Evolutionary conservation across 805 yeast genomes (phyloP), one percentile per base, ranked within the genome.

Genomic region (Cyberlindnera subsufficiens): DNA sequence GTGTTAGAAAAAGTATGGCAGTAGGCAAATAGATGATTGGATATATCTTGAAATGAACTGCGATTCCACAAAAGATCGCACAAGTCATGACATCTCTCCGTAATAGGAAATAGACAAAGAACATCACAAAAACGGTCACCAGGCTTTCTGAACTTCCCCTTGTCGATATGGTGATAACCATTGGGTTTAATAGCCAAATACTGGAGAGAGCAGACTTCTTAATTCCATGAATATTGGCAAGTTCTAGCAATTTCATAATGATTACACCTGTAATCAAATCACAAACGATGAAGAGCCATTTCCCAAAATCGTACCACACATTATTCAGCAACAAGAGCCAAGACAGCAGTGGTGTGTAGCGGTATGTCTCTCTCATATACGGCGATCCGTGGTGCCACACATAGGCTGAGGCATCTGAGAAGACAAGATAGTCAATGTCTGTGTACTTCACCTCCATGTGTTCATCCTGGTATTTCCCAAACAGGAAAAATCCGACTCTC

Each of bases 91-190:
- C 47, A n/a, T 63, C 43, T 4, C 69, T 68, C 2, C 66, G 61
- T 19, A 70, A 44, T n/a, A 81, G 55, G 32, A 58, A 65, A 53
- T 76, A 79, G 0, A 86, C 55, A 34, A 80, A 65, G 7, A 72
- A 58, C 72, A 88, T 75, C 3, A 89, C 74, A 51, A 91, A 66
- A 29, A 86, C 89, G 2, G 95, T 87, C 37, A 93, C 63, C 1
- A 93, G 71, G 47, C 96, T 89, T 57, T 93, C 99, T 0, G 96
- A 84, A 22, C 93, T 86, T 1, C 99, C 99, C 37, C 99, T 71
- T 0, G 97, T 88, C 50, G 91, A 81, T 38, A 93, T 93, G 1
- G 96, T 88, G 29, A 83, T 78, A 0, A 90, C 98, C 93, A 93
- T 86, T 14, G 99, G 98, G 59, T 93, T 93, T 52, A 88, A 69